A percentile compares a stretch with the other conserved stretches of the same genome.
phyloP scores from a whole-genome alignment of 2,329 filamentous ascomycete species.

The Beauveria asiatica region DNA sequence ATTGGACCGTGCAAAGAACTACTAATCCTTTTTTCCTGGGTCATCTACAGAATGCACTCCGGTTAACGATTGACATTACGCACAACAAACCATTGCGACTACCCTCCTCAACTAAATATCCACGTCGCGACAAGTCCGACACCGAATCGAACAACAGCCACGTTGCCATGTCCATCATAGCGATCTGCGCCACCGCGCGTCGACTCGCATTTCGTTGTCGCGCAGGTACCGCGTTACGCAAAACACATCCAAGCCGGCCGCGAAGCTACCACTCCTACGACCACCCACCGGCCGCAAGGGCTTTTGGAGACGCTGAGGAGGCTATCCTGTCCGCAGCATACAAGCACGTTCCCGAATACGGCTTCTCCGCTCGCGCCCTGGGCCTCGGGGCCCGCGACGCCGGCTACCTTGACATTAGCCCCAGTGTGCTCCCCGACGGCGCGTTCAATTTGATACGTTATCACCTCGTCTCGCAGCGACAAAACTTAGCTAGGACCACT shows the following conservation, averaged over 20 bases:
- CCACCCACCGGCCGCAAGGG: conserved; percentile 47
- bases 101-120: background rate
- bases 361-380: conserved; percentile 70
- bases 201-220: background rate
- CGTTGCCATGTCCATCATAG: background rate
- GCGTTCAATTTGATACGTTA: conserved; percentile 75
- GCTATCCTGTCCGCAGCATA: conserved; percentile 77
- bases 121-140: background rate
- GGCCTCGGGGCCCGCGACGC: conserved; percentile 72
- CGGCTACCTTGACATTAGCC: conserved; percentile 79
- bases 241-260: background rate
- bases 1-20: background rate
- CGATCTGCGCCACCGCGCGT: background rate
- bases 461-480: conserved; percentile 61
- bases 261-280: conserved; percentile 64
- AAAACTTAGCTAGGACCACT: conserved; percentile 42
- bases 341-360: conserved; percentile 66
- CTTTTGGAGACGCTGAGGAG: conserved; percentile 61
- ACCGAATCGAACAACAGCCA: background rate
- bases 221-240: background rate
- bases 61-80: background rate
- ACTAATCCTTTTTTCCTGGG: background rate
- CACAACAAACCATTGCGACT: background rate
- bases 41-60: background rate
- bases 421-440: conserved; percentile 71